Percentiles rank a stretch among this genome's conserved stretches.
These are phyloP conservation scores for Backusella tuberculispora DNA, from an alignment of 192 early-diverging fungal species.

Conservation along the genomic window DNA sequence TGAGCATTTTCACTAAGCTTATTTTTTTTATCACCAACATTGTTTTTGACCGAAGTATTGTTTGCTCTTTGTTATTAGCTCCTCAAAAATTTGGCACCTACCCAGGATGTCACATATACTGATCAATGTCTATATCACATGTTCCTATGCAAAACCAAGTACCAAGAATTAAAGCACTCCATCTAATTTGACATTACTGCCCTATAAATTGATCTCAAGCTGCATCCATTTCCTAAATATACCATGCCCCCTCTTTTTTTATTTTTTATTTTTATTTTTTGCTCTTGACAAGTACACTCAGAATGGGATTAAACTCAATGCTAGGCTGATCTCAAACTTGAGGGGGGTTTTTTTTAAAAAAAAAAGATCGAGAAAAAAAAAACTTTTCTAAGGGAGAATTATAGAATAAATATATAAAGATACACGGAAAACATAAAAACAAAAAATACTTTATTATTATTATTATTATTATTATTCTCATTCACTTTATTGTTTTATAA, in stretches of 20 bases:
- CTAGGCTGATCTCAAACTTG: constrained; percentile 2
- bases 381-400: constrained; percentile 5
- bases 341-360: no score
- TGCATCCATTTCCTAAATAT: constrained; percentile 12
- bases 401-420: not conserved
- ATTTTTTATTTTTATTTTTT: not conserved
- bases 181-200: constrained; percentile 13
- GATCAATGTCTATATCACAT: not conserved
- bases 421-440: not conserved
- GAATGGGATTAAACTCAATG: constrained; percentile 8
- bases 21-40: not conserved
- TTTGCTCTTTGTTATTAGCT: not conserved
- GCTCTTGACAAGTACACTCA: constrained; percentile 1
- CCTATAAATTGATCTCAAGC: not conserved
- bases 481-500: not conserved
- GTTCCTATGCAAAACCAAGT: constrained; percentile 3
- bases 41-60: not conserved
- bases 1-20: not conserved
- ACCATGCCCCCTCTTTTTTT: not conserved
- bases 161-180: constrained; percentile 5
- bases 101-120: constrained; percentile 9
- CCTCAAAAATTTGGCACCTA: constrained; percentile 8
- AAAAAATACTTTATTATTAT: not conserved
- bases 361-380: not conserved
- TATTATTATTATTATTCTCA: not conserved